phyloP scores from a whole-genome alignment of 805 yeast genomes.

The Saturnispora kantuleensis region DNA sequence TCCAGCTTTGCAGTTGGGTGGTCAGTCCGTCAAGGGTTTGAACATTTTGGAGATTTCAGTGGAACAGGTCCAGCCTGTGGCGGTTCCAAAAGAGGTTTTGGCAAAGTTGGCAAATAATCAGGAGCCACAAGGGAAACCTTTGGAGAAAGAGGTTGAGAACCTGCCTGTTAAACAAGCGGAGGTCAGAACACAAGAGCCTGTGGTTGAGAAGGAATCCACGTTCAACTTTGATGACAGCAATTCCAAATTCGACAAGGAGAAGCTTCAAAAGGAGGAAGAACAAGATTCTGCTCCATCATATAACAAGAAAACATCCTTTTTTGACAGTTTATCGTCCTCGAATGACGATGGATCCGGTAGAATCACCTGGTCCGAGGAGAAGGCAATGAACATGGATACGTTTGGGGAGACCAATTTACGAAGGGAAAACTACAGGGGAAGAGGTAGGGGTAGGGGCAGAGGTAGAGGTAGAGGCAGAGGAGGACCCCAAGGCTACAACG shows the following conservation, averaged over 20 bases:
- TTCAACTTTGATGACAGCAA: slow-evolving; percentile 12
- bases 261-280: not conserved
- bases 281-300: slow-evolving; percentile 42
- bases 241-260: slow-evolving; percentile 8
- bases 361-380: slow-evolving; percentile 66
- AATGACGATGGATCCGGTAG: slow-evolving; percentile 34
- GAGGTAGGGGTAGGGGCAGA: slow-evolving; percentile 40
- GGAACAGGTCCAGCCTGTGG: slow-evolving; percentile 51
- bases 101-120: not conserved
- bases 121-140: slow-evolving; percentile 6
- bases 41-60: slow-evolving; percentile 68
- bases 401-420: slow-evolving; percentile 53
- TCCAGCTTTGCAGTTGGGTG: slow-evolving; percentile 76
- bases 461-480: slow-evolving; percentile 19
- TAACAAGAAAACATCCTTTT: slow-evolving; percentile 77
- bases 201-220: no score
- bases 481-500: slow-evolving; percentile 4
- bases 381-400: slow-evolving; percentile 65
- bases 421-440: slow-evolving; percentile 17
- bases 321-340: slow-evolving; percentile 74
- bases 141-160: slow-evolving; percentile 6
- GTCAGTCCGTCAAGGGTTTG: slow-evolving; percentile 85
- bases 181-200: slow-evolving; percentile 7
- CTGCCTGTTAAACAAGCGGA: not conserved
- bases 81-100: slow-evolving; percentile 23